A percentile compares a stretch with the other conserved stretches of the same genome.
Conservation (phyloP, 2,329 filamentous ascomycete genomes). For the Dactylellina parvicollis region DNA sequence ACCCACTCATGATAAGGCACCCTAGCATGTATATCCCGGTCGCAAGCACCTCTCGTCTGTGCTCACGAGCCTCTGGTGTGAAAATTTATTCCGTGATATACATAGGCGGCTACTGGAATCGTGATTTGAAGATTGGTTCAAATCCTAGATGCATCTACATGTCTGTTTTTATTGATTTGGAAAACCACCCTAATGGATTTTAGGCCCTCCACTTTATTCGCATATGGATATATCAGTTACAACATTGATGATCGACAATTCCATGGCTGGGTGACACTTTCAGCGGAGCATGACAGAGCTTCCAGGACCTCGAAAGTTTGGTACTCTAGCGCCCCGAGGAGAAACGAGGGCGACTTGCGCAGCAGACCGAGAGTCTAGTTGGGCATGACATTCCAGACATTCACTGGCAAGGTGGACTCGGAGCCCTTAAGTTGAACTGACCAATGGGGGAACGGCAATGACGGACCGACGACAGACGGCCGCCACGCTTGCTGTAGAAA, state of each 20-base stretch:
- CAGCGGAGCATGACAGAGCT: background rate
- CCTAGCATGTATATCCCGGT: constrained; percentile 33
- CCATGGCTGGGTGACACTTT: background rate
- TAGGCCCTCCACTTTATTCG: constrained; percentile 18
- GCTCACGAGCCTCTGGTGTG: constrained; percentile 9
- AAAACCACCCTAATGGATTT: constrained; percentile 14
- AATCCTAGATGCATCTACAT: constrained; percentile 16
- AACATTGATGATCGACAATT: constrained; percentile 11
- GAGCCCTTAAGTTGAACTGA: background rate
- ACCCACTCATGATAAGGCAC: constrained; percentile 32
- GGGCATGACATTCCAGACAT: background rate
- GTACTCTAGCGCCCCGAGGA: constrained; percentile 12
- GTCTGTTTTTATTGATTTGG: background rate
- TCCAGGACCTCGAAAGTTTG: background rate
- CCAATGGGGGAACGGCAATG: constrained; percentile 40
- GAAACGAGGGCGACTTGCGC: constrained; percentile 8
- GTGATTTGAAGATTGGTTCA: constrained; percentile 1
- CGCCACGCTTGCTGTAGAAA: background rate
- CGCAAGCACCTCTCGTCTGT: constrained; percentile 29
- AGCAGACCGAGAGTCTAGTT: constrained; percentile 9
- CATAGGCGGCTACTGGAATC: background rate
- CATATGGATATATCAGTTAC: constrained; percentile 9
- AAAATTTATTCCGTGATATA: constrained; percentile 23
- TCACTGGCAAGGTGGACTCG: constrained; percentile 1
- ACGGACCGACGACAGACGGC: constrained; percentile 30